Evolutionary conservation across 768 basidiomycete genomes (phyloP), one percentile per base, ranked within the genome.

Genomic region (Collybia sordida): DNA sequence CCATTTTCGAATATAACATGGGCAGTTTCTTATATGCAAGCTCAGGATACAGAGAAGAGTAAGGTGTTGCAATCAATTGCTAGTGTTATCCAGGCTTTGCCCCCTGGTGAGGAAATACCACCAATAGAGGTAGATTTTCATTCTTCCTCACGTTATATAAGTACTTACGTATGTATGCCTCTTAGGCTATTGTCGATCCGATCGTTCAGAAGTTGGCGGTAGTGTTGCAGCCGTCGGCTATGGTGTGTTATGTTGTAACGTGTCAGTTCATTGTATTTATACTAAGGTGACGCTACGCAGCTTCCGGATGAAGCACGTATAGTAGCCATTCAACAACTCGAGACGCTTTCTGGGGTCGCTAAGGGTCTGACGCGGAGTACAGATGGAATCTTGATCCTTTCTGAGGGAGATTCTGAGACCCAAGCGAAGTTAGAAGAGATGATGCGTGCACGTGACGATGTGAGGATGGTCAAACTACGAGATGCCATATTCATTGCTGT

Each of bases 21-120:
- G 17, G 7, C 12, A 2, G 5, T 34, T 48, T 34, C 27, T 36
- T 19, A 25, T 18, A 21, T 22, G 31, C 21, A 18, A 38, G 17
- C 31, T 36, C 57, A 90, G 86, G 89, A 91, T 57, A 82, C 85
- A 18, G 93, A 96, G 66, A 90, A 89, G 68, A 81, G 83, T 57
- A 97, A 95, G 67, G 90, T 97, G 1, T 72, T 97, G 39, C 90
- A 97, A 63, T 91, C 89, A 0, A 95, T 98, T 45, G 85, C 92
- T 1, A 96, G 93, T 54, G 92, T 98, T 3, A 89, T 97, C 25
- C 91, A 97, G 59, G 95, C 94, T 0, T 67, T 98, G 42, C 86
- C 90, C 0, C 85, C 91, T 0, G 72, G 72, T 36, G 87, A 93
- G 37, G 89, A 82, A 49, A 85, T 96, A 22, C 77, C 82, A 0